Evolutionary conservation across 1,284 basidiomycete genomes (phyloP).

Genomic region (Mycena citricolor): DNA sequence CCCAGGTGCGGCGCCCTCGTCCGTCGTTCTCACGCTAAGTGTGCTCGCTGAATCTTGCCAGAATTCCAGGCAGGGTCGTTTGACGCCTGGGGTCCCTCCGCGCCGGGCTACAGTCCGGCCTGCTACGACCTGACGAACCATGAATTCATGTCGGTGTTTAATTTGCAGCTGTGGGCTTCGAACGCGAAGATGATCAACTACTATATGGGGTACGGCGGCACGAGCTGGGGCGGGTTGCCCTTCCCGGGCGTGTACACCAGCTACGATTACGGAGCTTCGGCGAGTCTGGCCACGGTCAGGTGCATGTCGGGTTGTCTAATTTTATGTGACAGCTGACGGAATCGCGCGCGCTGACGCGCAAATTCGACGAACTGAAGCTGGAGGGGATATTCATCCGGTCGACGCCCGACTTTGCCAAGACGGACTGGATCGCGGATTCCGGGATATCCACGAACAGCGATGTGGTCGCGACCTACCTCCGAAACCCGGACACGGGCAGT

Average conservation of each 20-base stretch:
- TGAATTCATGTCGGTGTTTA: conserved; percentile 74
- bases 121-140: conserved; percentile 54
- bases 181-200: conserved; percentile 77
- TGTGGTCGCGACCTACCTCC: conserved; percentile 62
- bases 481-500: conserved; percentile 62
- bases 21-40: background rate
- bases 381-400: conserved; percentile 75
- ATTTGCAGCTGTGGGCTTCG: conserved; percentile 71
- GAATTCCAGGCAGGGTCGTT: conserved; percentile 72
- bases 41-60: conserved; percentile 5
- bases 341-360: conserved; percentile 63
- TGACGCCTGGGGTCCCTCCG: conserved; percentile 71
- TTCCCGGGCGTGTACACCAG: conserved; percentile 48
- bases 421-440: conserved; percentile 68
- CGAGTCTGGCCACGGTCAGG: conserved; percentile 3
- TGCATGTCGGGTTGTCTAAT: background rate
- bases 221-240: conserved; percentile 17
- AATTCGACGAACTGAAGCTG: conserved; percentile 73
- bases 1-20: conserved; percentile 42
- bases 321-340: conserved; percentile 59
- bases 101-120: conserved; percentile 44
- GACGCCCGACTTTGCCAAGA: conserved; percentile 74
- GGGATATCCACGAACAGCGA: conserved; percentile 47
- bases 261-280: conserved; percentile 67
- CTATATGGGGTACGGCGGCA: conserved; percentile 71